These are phyloP conservation scores for Cutaneotrichosporon sp. DNA, from an alignment of 1,284 basidiomycete genomes.

Conservation along the genomic window DNA sequence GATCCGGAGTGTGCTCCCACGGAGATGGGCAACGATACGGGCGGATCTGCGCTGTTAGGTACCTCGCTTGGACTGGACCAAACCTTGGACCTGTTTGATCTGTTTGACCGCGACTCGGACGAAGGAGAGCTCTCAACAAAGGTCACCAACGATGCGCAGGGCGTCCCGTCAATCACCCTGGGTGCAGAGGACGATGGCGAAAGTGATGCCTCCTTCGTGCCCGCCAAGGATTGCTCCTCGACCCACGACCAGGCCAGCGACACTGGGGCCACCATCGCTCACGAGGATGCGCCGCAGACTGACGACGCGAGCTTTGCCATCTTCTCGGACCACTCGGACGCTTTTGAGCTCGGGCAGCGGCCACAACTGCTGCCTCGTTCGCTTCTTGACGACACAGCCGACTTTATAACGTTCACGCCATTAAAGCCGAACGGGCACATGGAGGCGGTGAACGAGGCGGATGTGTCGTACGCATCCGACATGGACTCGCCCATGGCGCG, in stretches of 20 bases:
- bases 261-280: too few species aligned
- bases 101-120: too few species aligned
- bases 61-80: too few species aligned
- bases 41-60: not conserved
- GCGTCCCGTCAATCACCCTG: too few species aligned
- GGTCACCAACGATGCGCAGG: too few species aligned
- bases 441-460: slow-evolving; percentile 4
- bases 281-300: too few species aligned
- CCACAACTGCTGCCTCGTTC: not conserved
- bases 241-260: too few species aligned
- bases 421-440: not conserved
- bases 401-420: not conserved
- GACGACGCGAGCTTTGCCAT: not conserved
- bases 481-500: slow-evolving; percentile 32
- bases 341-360: not conserved
- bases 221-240: too few species aligned
- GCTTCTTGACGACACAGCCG: slow-evolving; percentile 1
- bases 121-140: too few species aligned
- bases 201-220: too few species aligned
- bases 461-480: slow-evolving; percentile 14
- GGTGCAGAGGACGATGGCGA: too few species aligned
- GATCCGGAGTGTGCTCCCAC: slow-evolving; percentile 29
- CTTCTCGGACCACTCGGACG: not conserved
- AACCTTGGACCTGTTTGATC: too few species aligned
- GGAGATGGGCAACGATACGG: slow-evolving; percentile 8